Evolutionary conservation across 768 basidiomycete species (phyloP), one percentile per base, ranked within the genome.

Genomic region (Albatrellus ellisii): DNA sequence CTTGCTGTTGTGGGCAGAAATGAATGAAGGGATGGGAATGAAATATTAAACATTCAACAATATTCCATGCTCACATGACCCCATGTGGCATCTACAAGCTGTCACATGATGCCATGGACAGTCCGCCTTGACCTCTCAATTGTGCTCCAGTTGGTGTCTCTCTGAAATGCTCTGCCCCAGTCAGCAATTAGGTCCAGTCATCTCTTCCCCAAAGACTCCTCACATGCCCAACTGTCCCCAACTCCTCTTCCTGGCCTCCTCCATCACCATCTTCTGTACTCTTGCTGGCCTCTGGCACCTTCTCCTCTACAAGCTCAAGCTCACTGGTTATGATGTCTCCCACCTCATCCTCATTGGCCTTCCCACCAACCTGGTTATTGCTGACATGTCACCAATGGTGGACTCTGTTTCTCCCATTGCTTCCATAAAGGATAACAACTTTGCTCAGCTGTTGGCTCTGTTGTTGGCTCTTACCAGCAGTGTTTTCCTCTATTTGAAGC

Each of bases 291-390:
- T 65, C 53, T 60, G 66, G 42, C 61, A 59, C 51, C 63, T 62
- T 51, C 34, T 77, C 46, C 54, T 62, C 48, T 36, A 54, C 15
- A 62, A 52, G 43, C 75, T 84, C 50, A 52, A 53, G 6, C 66
- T 63, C 7, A 68, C 70, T 8, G 78, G 77, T 52, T 77, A 73
- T 67, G 62, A 75, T 61, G 33, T 75, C 43, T 63, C 70, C 21
- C 58, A 69, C 15, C 56, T 83, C 56, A 79, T 81, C 50, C 75
- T 83, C 55, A 56, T 78, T 36, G 79, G 79, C 43, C 64, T 78
- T 36, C 63, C 62, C 44, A 57, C 64, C 37, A 51, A 58, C 32
- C 43, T 53, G 15, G 28, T 24, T 36, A 41, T 24, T 35, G 27
- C 36, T 24, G 27, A 20, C 32, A 25, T 26, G 29, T 21, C 43